Percentiles rank a stretch among this genome's conserved stretches.
Conservation (phyloP, 495 filamentous ascomycete genomes). For the Aspergillus sparsus region DNA sequence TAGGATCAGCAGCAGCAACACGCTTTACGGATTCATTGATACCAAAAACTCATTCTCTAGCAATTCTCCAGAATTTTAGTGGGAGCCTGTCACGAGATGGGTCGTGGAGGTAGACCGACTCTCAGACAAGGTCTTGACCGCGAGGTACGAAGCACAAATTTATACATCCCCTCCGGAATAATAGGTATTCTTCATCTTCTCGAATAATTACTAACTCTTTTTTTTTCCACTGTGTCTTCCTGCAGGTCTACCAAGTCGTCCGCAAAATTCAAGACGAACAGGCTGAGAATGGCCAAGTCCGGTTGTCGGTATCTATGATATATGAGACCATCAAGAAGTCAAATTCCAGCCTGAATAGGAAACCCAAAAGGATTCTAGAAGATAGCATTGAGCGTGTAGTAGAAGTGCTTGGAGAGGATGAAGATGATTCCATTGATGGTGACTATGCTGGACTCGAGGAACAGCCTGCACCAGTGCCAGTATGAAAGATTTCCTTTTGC, state of each 20-base stretch:
- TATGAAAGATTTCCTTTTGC: slow-evolving; percentile 21
- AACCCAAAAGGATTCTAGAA: slow-evolving; percentile 77
- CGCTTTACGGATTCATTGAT: too few relatives aligned
- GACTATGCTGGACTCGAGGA: slow-evolving; percentile 64
- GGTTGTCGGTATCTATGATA: slow-evolving; percentile 60
- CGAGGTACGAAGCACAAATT: slow-evolving; percentile 44
- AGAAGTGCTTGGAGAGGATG: slow-evolving; percentile 57
- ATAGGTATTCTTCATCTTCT: not conserved
- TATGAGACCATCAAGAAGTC: slow-evolving; percentile 79
- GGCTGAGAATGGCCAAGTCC: slow-evolving; percentile 43
- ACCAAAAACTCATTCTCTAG: not conserved
- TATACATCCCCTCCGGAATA: not conserved
- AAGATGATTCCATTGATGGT: slow-evolving; percentile 60
- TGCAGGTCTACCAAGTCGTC: slow-evolving; percentile 72
- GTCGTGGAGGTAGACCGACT: slow-evolving; percentile 46
- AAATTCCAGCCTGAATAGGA: slow-evolving; percentile 79
- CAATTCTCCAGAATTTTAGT: not conserved
- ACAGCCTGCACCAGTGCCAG: slow-evolving; percentile 29
- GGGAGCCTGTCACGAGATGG: slow-evolving; percentile 24
- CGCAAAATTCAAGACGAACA: slow-evolving; percentile 70
- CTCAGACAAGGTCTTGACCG: slow-evolving; percentile 56
- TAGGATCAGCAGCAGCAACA: too few relatives aligned
- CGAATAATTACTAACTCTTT: slow-evolving; percentile 6
- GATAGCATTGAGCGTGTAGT: slow-evolving; percentile 86
- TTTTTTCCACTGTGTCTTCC: slow-evolving; percentile 10